Evolutionary conservation across 192 early-diverging fungal genomes (phyloP).

Genomic region (Entomortierella parvispora): DNA sequence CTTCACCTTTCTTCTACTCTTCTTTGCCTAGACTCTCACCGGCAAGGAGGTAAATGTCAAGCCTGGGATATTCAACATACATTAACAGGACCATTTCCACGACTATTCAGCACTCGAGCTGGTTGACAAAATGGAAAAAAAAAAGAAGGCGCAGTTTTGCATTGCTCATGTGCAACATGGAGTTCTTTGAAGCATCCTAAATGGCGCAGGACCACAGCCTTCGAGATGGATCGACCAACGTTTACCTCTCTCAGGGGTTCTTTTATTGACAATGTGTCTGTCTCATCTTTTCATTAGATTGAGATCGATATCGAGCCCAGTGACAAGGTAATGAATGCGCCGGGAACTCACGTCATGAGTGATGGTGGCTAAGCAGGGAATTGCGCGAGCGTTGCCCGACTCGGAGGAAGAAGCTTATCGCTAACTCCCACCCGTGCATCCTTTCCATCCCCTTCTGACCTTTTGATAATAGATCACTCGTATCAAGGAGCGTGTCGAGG

Average conservation of each 20-base stretch:
- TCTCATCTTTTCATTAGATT: constrained; percentile 68
- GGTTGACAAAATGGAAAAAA: neutral
- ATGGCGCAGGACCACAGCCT: too few species aligned
- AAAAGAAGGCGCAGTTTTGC: constrained; percentile 7
- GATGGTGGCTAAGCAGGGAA: too few species aligned
- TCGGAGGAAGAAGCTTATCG: too few species aligned
- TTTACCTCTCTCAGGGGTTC: neutral
- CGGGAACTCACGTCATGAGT: too few species aligned
- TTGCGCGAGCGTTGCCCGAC: too few species aligned
- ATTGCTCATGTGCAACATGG: neutral
- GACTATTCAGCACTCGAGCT: neutral
- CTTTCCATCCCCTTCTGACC: too few species aligned
- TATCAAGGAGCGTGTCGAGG: constrained; percentile 93
- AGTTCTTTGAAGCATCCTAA: neutral
- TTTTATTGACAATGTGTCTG: neutral
- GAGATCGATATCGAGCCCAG: constrained; percentile 88
- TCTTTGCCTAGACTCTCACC: constrained; percentile 76
- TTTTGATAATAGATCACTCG: constrained; percentile 82
- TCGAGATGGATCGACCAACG: too few species aligned
- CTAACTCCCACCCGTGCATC: too few species aligned
- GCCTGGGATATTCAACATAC: neutral
- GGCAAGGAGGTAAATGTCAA: constrained; percentile 79
- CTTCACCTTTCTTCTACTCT: too few species aligned
- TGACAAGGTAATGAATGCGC: constrained; percentile 75
- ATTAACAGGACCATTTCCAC: neutral